These are phyloP conservation scores for Gamsiella multidivaricata DNA, from an alignment of 192 early-diverging fungal genomes.

Conservation along the genomic window DNA sequence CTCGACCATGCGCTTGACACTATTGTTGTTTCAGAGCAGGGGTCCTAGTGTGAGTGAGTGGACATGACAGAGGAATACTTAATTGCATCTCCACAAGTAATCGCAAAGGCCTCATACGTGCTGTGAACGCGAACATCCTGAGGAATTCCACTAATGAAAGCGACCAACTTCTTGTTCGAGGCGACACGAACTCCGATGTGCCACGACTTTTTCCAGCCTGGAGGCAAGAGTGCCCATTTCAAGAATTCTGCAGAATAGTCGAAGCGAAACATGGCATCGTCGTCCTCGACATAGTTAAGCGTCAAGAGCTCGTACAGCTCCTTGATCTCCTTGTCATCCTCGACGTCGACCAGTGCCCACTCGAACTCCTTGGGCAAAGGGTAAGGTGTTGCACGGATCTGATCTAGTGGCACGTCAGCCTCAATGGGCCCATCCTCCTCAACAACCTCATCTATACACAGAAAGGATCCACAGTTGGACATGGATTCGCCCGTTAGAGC, in stretches of 20 bases:
- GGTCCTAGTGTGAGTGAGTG: no score
- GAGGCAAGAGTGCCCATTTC: constrained; percentile 95
- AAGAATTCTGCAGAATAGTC: constrained; percentile 94
- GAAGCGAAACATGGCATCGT: constrained; percentile 96
- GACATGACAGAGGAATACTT: no score
- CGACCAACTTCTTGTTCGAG: constrained; percentile 85
- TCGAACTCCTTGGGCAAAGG: constrained; percentile 90
- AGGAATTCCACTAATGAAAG: constrained; percentile 96
- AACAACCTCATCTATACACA: constrained; percentile 71
- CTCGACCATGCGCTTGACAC: constrained; percentile 82
- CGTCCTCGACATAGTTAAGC: constrained; percentile 97
- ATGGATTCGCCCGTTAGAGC: no score
- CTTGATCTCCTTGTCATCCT: constrained; percentile 78
- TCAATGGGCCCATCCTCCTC: constrained; percentile 86
- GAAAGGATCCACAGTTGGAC: not conserved
- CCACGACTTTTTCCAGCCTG: constrained; percentile 90
- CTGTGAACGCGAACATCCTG: constrained; percentile 78
- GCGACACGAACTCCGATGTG: constrained; percentile 92
- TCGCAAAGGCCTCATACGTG: no score
- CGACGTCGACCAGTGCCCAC: constrained; percentile 88
- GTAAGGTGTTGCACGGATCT: constrained; percentile 86
- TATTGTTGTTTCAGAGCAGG: constrained; percentile 17
- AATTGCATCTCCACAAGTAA: no score
- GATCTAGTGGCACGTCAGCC: constrained; percentile 71
- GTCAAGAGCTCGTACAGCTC: constrained; percentile 93